Percentiles rank a stretch among this genome's conserved stretches.
These are phyloP conservation scores for Trichoderma oligosporum DNA, from an alignment of 2,329 filamentous ascomycete species.

Conservation along the genomic window DNA sequence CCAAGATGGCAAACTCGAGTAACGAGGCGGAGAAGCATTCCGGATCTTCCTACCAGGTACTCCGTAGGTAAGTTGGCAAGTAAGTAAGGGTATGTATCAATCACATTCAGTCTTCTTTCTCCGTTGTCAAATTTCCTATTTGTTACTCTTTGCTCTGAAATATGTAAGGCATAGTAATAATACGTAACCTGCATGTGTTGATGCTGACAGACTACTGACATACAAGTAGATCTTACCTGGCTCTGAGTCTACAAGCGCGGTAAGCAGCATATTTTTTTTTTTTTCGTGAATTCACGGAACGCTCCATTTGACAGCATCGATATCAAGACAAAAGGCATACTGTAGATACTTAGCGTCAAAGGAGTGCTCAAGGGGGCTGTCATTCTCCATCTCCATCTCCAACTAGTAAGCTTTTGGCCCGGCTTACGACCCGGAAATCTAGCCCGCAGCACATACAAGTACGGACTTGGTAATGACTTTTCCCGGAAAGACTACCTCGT, in stretches of 20 bases:
- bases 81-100: too few relatives aligned
- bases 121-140: too few relatives aligned
- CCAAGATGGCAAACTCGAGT: too few relatives aligned
- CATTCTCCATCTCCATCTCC: neutral
- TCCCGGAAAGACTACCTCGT: conserved; percentile 5
- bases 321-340: neutral
- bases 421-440: conserved; percentile 12
- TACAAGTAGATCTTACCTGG: neutral
- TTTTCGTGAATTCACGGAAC: neutral
- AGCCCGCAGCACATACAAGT: neutral
- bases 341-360: neutral
- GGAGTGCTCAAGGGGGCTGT: neutral
- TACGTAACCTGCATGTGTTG: too few relatives aligned
- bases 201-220: neutral
- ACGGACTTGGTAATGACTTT: conserved; percentile 8
- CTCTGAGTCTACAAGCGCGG: neutral
- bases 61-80: too few relatives aligned
- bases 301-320: neutral
- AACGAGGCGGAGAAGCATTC: neutral
- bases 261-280: conserved; percentile 7
- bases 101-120: too few relatives aligned
- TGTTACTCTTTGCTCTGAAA: neutral
- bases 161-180: too few relatives aligned
- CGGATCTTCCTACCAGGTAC: too few relatives aligned
- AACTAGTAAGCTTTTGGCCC: neutral